phyloP scores from a whole-genome alignment of 805 yeast species.

The Metschnikowia peoriensis region DNA sequence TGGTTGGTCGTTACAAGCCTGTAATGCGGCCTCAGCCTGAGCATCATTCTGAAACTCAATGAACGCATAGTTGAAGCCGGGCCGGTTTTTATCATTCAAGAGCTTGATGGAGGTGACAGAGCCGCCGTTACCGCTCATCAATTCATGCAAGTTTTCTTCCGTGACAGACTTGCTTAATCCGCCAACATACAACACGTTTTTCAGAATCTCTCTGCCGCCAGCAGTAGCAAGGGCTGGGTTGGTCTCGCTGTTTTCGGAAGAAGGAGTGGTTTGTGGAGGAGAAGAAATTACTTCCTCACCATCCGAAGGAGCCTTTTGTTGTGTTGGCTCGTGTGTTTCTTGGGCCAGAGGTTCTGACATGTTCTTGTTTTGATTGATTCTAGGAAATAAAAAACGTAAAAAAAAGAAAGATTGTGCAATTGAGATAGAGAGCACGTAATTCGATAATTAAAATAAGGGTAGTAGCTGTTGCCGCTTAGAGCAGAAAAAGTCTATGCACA shows the following conservation, averaged over 20 bases:
- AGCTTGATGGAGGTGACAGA: slow-evolving; percentile 63
- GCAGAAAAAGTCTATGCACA: neutral
- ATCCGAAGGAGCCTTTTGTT: slow-evolving; percentile 1
- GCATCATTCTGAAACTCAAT: slow-evolving; percentile 63
- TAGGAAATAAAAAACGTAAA: neutral
- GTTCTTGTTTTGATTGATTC: neutral
- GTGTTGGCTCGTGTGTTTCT: neutral
- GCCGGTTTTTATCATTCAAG: slow-evolving; percentile 70
- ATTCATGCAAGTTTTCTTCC: slow-evolving; percentile 60
- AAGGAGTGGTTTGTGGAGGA: neutral
- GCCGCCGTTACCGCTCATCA: slow-evolving; percentile 59
- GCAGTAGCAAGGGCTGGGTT: slow-evolving; percentile 67
- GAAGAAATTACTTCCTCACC: too few relatives aligned
- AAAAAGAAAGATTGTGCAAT: neutral
- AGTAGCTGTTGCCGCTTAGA: neutral
- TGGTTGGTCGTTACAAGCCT: slow-evolving; percentile 55
- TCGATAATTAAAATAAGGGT: too few relatives aligned
- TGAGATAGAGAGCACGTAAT: neutral
- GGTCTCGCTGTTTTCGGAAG: slow-evolving; percentile 5
- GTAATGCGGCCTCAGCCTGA: slow-evolving; percentile 62
- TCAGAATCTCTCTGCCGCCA: slow-evolving; percentile 80
- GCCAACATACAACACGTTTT: slow-evolving; percentile 74
- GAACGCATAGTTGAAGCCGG: slow-evolving; percentile 79
- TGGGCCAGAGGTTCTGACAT: slow-evolving; percentile 7
- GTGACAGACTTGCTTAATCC: slow-evolving; percentile 62